phyloP scores from a whole-genome alignment of 2,329 filamentous ascomycete species.

The Colletotrichum filicis region DNA sequence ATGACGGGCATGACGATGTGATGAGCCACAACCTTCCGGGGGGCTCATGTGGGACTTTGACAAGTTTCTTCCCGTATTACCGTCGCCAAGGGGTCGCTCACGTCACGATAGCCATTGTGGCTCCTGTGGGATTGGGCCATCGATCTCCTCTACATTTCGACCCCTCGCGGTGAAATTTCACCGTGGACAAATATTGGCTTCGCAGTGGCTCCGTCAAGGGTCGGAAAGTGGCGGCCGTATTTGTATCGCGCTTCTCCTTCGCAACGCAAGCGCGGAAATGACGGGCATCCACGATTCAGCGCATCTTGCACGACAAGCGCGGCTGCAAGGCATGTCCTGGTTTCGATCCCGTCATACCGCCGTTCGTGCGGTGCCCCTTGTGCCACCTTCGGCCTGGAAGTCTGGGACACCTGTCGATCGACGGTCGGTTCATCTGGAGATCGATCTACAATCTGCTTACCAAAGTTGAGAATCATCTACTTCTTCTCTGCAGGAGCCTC shows the following conservation, averaged over 20 bases:
- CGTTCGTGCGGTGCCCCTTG: conserved; percentile 22
- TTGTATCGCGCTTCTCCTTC: conserved; percentile 27
- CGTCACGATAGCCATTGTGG: conserved; percentile 12
- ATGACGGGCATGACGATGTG: conserved; percentile 27
- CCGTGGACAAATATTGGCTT: background rate
- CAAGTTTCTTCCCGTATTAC: conserved; percentile 13
- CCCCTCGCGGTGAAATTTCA: background rate
- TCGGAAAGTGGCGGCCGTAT: conserved; percentile 9
- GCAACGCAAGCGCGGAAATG: conserved; percentile 31
- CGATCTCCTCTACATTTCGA: background rate
- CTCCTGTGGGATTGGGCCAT: background rate
- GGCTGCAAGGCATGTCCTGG: conserved; percentile 22
- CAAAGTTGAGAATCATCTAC: conserved; percentile 12
- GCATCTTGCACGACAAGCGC: conserved; percentile 27
- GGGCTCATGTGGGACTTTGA: conserved; percentile 7
- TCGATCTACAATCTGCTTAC: conserved; percentile 31
- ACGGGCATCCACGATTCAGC: conserved; percentile 12
- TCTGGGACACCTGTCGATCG: conserved; percentile 26
- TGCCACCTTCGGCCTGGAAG: conserved; percentile 12
- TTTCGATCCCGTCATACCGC: conserved; percentile 9
- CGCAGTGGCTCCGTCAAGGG: background rate
- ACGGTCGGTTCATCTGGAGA: conserved; percentile 27
- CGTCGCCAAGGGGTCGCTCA: conserved; percentile 8
- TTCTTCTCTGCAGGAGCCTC: conserved; percentile 19
- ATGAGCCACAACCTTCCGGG: background rate